Conservation (phyloP, 768 basidiomycete genomes). For the Calocybe indica region DNA sequence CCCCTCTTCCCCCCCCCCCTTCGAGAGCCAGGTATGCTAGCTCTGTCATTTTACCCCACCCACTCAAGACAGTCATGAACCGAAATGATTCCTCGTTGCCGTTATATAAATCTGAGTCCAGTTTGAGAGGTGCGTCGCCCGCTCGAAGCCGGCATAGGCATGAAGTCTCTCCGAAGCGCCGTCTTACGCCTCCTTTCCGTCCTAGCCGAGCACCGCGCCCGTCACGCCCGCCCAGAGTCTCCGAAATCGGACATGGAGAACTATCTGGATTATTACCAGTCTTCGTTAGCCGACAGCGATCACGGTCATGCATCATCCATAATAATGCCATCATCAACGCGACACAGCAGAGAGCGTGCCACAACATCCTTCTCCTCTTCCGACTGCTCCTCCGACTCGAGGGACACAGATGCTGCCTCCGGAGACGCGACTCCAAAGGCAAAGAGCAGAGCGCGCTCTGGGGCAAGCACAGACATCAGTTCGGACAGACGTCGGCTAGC, state of each 20-base stretch:
- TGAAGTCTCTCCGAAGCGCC: neutral
- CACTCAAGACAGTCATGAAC: no score
- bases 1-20: no score
- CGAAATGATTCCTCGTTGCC: no score
- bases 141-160: no score
- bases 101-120: no score
- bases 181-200: slow-evolving; percentile 3
- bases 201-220: slow-evolving; percentile 1
- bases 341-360: slow-evolving; percentile 23
- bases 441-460: slow-evolving; percentile 35
- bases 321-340: neutral
- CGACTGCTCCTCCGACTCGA: slow-evolving; percentile 45
- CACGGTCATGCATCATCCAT: no score
- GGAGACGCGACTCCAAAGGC: slow-evolving; percentile 21
- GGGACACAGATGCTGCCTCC: slow-evolving; percentile 12
- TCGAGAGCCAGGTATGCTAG: no score
- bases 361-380: slow-evolving; percentile 38
- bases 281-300: slow-evolving; percentile 36
- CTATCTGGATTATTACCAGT: slow-evolving; percentile 40
- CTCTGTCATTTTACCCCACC: no score
- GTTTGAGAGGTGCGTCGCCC: no score
- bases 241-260: slow-evolving; percentile 12
- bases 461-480: slow-evolving; percentile 51
- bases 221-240: neutral
- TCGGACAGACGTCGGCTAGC: slow-evolving; percentile 62